Conservation (phyloP, 768 basidiomycete species). For the Calocera cornea region DNA sequence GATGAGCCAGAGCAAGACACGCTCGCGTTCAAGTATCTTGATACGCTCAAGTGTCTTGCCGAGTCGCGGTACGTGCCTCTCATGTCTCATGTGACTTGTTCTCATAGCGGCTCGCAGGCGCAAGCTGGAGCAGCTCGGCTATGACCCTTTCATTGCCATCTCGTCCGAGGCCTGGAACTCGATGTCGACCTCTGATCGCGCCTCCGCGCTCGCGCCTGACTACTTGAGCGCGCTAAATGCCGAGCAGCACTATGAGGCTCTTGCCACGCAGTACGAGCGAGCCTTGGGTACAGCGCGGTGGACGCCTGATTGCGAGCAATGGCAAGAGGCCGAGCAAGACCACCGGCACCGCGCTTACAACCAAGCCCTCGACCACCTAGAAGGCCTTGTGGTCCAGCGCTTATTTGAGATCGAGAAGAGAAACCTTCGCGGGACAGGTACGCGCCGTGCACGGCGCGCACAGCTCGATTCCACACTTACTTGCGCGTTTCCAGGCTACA, state of each 20-base stretch:
- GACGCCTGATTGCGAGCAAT: not conserved
- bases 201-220: not conserved
- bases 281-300: not conserved
- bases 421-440: conserved; percentile 19
- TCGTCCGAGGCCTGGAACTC: not conserved
- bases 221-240: not conserved
- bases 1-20: not conserved
- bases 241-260: conserved; percentile 2
- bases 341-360: conserved; percentile 13
- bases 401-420: conserved; percentile 24
- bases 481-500: conserved; percentile 22
- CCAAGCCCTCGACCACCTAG: conserved; percentile 20
- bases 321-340: conserved; percentile 9
- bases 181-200: not conserved
- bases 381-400: conserved; percentile 22
- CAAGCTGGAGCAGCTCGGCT: not conserved
- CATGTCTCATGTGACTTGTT: not conserved
- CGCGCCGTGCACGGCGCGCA: not conserved
- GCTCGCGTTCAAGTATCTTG: not conserved
- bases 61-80: not conserved
- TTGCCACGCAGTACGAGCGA: not conserved
- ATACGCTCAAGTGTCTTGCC: not conserved
- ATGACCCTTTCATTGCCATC: not conserved
- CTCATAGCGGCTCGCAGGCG: not conserved
- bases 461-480: not conserved